Percentiles rank a stretch among this genome's conserved stretches.
These are phyloP conservation scores for Fragilaria crotonensis DNA, from an alignment of 108 stramenopile species.

Conservation along the genomic window DNA sequence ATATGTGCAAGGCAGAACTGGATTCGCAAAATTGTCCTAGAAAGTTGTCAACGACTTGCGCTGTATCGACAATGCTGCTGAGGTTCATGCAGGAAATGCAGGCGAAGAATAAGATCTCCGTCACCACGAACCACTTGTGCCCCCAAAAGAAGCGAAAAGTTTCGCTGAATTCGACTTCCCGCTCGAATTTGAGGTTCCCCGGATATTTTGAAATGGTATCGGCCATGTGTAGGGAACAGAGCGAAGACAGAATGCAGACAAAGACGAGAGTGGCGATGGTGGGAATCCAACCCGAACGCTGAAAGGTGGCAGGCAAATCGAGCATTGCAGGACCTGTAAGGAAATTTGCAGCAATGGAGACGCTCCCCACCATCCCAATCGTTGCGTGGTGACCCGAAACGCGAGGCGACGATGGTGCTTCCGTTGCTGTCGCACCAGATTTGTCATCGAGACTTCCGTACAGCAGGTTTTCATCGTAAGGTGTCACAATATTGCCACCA, in stretches of 20 bases:
- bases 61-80: conserved; percentile 49
- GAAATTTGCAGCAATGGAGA: conserved; percentile 62
- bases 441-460: neutral
- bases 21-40: conserved; percentile 18
- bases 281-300: conserved; percentile 62
- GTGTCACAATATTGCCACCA: too few relatives aligned
- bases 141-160: conserved; percentile 49
- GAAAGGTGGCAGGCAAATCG: conserved; percentile 55
- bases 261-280: conserved; percentile 36
- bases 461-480: neutral
- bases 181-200: conserved; percentile 33
- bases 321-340: conserved; percentile 78
- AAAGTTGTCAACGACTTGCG: conserved; percentile 55
- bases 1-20: neutral
- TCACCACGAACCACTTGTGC: conserved; percentile 23
- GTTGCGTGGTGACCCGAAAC: conserved; percentile 1
- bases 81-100: conserved; percentile 47
- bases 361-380: conserved; percentile 53
- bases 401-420: neutral
- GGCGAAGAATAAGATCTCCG: conserved; percentile 44
- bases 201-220: conserved; percentile 54
- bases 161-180: conserved; percentile 49
- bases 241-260: conserved; percentile 47
- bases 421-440: neutral
- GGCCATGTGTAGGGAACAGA: conserved; percentile 61